Base-by-base conservation (phyloP, 306 rosid species). In the Pyrus betulifolia region DNA sequence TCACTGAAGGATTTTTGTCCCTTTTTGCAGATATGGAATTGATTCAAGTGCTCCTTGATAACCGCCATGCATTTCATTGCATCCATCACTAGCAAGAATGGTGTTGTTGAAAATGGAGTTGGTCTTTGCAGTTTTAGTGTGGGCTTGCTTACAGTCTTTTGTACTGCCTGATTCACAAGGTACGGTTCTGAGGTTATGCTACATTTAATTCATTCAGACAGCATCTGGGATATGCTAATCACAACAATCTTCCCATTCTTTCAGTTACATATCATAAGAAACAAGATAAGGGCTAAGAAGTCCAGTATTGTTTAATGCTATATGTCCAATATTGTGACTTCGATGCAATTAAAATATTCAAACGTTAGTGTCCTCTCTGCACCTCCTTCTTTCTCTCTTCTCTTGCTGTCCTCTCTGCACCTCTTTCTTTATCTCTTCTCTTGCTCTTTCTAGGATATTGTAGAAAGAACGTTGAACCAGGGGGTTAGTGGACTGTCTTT, bases 91-190 rank as follows among this genome's bases (percentile, higher is more conserved):
- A 57, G 45, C 33, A 63, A 64, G 40, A 14, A 23, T 82, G 82
- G 84, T 82, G 88, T 27, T 79, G 44, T 85, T 81, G 86, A 85
- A 82, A 78, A 95, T 95, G 97, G 85, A 81, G 75, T 66, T 81
- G 75, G 27, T 85, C 74, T 63, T 87, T 80, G 75, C 78, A 66
- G 67, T 84, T 74, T 71, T 89, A 81, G 54, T 85, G 58, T 82
- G 89, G 75, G 79, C 89, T 79, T 90, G 83, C 91, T 79, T 89
- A 61, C 82, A 67, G 71, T 87, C 93, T 57, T 79, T 84, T 74
- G 99, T 74, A 40, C 45, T 85, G 75, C 67, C 97, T 69, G 97
- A 95, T 87, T 6, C 60, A 25, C 97, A 95, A 92, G 99, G 99
- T 95, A 89, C 54, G 44, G 12, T 57, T 58, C 58, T 42, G 27